A percentile compares a stretch with the other conserved stretches of the same genome.
These are phyloP conservation scores for Babesia bigemina DNA, from an alignment of 169 alveolate genomes.

Conservation along the genomic window DNA sequence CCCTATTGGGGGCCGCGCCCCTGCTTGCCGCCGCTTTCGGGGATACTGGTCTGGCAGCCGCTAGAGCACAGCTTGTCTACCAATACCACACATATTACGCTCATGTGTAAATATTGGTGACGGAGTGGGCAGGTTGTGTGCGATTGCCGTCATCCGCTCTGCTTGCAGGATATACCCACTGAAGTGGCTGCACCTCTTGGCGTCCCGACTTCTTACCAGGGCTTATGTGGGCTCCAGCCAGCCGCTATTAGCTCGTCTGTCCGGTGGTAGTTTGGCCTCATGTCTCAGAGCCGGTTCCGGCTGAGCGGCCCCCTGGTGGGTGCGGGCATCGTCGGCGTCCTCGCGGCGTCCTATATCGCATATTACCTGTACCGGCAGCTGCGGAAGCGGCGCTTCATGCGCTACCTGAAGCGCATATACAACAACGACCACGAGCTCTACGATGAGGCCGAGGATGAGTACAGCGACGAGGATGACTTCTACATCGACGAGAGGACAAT, in stretches of 20 bases:
- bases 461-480: slow-evolving; percentile 39
- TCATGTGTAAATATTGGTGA: too few relatives aligned
- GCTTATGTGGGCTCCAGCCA: neutral
- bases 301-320: slow-evolving; percentile 39
- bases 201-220: too few relatives aligned
- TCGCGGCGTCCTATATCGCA: slow-evolving; percentile 54
- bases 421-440: slow-evolving; percentile 41
- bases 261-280: neutral
- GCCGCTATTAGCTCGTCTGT: neutral
- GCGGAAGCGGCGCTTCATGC: slow-evolving; percentile 25
- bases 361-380: slow-evolving; percentile 36
- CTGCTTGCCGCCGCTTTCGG: neutral
- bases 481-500: neutral
- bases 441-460: slow-evolving; percentile 24
- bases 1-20: neutral
- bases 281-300: slow-evolving; percentile 12
- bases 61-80: too few relatives aligned
- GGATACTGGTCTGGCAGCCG: neutral
- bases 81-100: too few relatives aligned
- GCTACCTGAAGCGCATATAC: slow-evolving; percentile 25
- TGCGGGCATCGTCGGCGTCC: slow-evolving; percentile 31
- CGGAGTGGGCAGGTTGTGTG: too few relatives aligned
- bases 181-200: too few relatives aligned
- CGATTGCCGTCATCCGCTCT: too few relatives aligned
- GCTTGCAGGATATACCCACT: too few relatives aligned